phyloP scores from a whole-genome alignment of 163 green algal genomes.

The Volvox carteri region DNA sequence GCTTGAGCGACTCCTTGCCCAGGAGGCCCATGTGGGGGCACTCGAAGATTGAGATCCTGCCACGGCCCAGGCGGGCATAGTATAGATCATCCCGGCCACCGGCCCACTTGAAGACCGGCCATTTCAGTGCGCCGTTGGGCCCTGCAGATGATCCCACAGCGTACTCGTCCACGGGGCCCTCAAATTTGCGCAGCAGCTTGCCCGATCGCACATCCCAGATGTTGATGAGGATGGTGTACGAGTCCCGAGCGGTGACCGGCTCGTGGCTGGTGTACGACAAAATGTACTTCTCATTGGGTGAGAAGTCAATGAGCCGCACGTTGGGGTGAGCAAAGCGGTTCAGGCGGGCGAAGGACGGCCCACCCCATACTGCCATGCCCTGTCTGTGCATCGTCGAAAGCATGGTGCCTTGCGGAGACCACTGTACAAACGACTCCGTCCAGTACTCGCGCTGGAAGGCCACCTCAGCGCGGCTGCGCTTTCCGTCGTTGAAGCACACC shows the following conservation, averaged over 20 bases:
- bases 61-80: conserved; percentile 74
- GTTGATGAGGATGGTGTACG: conserved; percentile 76
- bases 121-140: conserved; percentile 76
- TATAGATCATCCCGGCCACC: conserved; percentile 80
- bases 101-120: conserved; percentile 96
- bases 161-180: conserved; percentile 84
- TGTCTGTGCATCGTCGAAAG: conserved; percentile 90
- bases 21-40: conserved; percentile 91
- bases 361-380: conserved; percentile 95
- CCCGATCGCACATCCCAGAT: conserved; percentile 90
- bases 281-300: conserved; percentile 91
- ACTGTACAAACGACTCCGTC: conserved; percentile 97
- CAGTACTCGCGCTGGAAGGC: conserved; percentile 89
- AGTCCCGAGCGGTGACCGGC: conserved; percentile 63
- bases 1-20: conserved; percentile 95
- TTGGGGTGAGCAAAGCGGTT: conserved; percentile 80
- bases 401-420: conserved; percentile 87
- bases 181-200: conserved; percentile 90
- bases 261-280: conserved; percentile 85
- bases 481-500: conserved; percentile 94
- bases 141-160: conserved; percentile 56
- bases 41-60: conserved; percentile 60
- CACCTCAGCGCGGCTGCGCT: conserved; percentile 64
- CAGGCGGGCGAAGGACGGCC: conserved; percentile 82
- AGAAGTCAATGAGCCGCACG: conserved; percentile 88